A percentile compares a stretch with the other conserved stretches of the same genome.
These are phyloP conservation scores for Aspergillus pseudoterreus DNA, from an alignment of 2,329 filamentous ascomycete genomes.

Conservation along the genomic window DNA sequence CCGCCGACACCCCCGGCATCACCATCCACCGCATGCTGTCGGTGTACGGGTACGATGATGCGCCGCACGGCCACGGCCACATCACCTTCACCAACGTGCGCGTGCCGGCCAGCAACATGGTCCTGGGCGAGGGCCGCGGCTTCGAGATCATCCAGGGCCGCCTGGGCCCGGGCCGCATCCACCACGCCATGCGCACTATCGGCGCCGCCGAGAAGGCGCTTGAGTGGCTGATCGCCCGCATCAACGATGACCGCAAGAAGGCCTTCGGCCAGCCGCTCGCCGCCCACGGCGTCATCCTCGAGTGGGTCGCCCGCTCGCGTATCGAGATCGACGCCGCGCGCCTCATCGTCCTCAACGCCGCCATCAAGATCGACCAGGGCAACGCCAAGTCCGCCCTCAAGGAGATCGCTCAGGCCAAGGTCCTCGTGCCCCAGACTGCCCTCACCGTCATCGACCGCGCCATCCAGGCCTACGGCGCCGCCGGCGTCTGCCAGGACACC, in stretches of 20 bases:
- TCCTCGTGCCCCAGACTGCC: conserved; percentile 77
- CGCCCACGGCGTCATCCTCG: conserved; percentile 89
- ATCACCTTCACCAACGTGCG: conserved; percentile 86
- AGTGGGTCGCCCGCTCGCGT: conserved; percentile 88
- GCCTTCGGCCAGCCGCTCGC: conserved; percentile 84
- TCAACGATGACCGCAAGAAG: conserved; percentile 88
- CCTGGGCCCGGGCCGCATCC: conserved; percentile 90
- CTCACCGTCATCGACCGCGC: conserved; percentile 90
- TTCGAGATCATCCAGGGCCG: conserved; percentile 99
- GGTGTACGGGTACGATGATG: conserved; percentile 95
- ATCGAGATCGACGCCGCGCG: conserved; percentile 93
- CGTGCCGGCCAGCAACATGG: conserved; percentile 76
- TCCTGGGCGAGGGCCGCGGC: conserved; percentile 87
- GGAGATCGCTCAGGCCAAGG: conserved; percentile 94
- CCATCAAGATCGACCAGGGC: conserved; percentile 86
- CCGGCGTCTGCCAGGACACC: conserved; percentile 90
- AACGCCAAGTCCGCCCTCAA: conserved; percentile 86
- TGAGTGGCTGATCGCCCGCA: conserved; percentile 89
- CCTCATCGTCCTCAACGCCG: conserved; percentile 87
- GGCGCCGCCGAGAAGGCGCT: conserved; percentile 86
- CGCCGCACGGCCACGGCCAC: conserved; percentile 96
- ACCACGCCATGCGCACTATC: conserved; percentile 95
- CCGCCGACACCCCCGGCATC: conserved; percentile 74
- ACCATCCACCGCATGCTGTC: conserved; percentile 91
- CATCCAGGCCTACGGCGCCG: conserved; percentile 86